Evolutionary conservation across 2,329 filamentous ascomycete species (phyloP).

Genomic region (Raffaelea deltoideospora): DNA sequence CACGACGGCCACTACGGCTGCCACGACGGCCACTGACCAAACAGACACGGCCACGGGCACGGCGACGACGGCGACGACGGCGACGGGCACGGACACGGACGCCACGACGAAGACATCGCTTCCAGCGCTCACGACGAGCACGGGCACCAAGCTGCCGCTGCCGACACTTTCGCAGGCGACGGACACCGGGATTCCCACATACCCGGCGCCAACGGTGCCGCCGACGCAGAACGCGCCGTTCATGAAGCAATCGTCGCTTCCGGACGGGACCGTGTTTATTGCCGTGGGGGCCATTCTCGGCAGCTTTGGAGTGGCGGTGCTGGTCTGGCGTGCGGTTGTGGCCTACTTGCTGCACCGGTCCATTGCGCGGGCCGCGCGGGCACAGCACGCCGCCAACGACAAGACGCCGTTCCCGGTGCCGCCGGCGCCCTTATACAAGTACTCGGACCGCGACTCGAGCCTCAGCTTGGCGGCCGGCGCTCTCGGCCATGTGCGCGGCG

Average conservation of each 20-base stretch:
- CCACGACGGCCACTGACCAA: neutral
- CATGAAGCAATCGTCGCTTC: slow-evolving; percentile 73
- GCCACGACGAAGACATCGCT: slow-evolving; percentile 4
- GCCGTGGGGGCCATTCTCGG: slow-evolving; percentile 79
- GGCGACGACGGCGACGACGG: neutral
- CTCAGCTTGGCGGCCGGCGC: too few relatives aligned
- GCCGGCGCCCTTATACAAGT: slow-evolving; percentile 48
- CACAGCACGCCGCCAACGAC: slow-evolving; percentile 53
- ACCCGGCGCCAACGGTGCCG: slow-evolving; percentile 62
- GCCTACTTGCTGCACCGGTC: slow-evolving; percentile 86
- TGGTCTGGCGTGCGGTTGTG: slow-evolving; percentile 77
- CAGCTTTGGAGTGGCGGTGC: slow-evolving; percentile 63
- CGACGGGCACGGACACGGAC: neutral
- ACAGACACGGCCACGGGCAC: slow-evolving; percentile 1
- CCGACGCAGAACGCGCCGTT: slow-evolving; percentile 75
- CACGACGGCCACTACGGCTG: slow-evolving; percentile 2
- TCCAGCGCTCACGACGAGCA: slow-evolving; percentile 5
- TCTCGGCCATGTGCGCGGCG: neutral
- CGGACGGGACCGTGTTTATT: slow-evolving; percentile 94
- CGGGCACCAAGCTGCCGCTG: slow-evolving; percentile 10
- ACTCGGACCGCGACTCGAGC: slow-evolving; percentile 42
- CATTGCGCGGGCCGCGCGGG: slow-evolving; percentile 70
- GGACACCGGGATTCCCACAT: slow-evolving; percentile 30
- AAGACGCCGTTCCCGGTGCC: slow-evolving; percentile 49
- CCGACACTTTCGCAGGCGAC: slow-evolving; percentile 25